Conservation (phyloP, 73 alveolate species). For the Stentor roeselii region DNA sequence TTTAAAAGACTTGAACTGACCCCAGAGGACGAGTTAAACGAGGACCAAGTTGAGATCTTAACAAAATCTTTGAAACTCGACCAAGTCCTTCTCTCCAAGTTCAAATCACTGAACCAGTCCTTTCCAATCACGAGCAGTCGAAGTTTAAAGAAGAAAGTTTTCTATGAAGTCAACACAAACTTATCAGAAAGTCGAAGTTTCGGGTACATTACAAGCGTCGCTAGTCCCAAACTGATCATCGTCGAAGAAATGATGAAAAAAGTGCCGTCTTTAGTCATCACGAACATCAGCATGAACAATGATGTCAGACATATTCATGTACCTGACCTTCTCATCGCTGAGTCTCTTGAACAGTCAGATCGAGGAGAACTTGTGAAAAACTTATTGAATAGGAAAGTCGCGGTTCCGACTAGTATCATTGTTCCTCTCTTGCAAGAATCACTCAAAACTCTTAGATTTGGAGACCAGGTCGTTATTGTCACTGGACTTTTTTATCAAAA, state of each 20-base stretch:
- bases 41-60: background rate
- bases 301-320: constrained; percentile 2
- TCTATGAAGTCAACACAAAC: background rate
- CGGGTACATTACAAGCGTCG: background rate
- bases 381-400: background rate
- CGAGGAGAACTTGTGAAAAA: background rate
- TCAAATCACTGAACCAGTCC: background rate
- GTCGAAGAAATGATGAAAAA: background rate
- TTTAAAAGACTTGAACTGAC: background rate
- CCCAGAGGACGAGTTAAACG: constrained; percentile 21
- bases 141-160: background rate
- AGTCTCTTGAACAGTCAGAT: background rate
- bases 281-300: constrained; percentile 13
- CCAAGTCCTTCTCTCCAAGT: background rate
- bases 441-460: background rate
- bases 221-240: background rate
- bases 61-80: background rate
- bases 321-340: background rate
- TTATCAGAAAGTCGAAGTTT: background rate
- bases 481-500: background rate
- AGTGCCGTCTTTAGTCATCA: background rate
- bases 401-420: background rate
- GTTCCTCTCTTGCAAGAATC: background rate
- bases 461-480: background rate
- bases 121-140: background rate